Conservation (phyloP, 2,329 filamentous ascomycete genomes). For the Diaporthe batatas region DNA sequence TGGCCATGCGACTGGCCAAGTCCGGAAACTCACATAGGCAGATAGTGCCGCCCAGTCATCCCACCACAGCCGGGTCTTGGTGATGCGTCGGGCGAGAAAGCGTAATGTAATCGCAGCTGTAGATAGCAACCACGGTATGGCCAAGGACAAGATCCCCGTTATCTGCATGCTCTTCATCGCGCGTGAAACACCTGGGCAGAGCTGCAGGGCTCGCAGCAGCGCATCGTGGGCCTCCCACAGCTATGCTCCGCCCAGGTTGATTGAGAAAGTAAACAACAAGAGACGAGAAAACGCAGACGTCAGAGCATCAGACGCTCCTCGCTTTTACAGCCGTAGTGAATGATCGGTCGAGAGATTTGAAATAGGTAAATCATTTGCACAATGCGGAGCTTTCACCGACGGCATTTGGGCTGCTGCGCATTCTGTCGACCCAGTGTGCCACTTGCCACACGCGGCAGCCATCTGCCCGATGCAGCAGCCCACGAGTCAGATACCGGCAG, state of each 20-base stretch:
- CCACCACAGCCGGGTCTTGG: constrained; percentile 26
- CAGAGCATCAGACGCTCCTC: neutral
- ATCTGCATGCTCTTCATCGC: constrained; percentile 30
- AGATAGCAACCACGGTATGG: constrained; percentile 16
- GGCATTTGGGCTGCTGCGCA: constrained; percentile 12
- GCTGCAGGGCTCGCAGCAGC: constrained; percentile 25
- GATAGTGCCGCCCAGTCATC: constrained; percentile 18
- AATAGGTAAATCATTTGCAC: neutral
- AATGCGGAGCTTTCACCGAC: constrained; percentile 11
- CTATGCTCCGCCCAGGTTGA: neutral
- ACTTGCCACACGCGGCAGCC: constrained; percentile 25
- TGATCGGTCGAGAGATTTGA: neutral
- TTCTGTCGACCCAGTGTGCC: constrained; percentile 1
- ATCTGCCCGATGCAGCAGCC: constrained; percentile 25
- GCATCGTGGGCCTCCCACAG: constrained; percentile 10
- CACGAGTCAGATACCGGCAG: constrained; percentile 31
- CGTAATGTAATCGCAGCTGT: constrained; percentile 18
- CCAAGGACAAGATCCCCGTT: constrained; percentile 22
- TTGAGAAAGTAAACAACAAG: neutral
- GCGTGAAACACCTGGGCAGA: constrained; percentile 30
- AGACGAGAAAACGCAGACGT: neutral
- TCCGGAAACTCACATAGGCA: constrained; percentile 13
- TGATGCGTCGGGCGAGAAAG: constrained; percentile 10
- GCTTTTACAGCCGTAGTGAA: neutral
- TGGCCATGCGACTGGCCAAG: too few relatives aligned